These are phyloP conservation scores for Neurospora sp. DNA, from an alignment of 2,329 filamentous ascomycete genomes.

Conservation along the genomic window DNA sequence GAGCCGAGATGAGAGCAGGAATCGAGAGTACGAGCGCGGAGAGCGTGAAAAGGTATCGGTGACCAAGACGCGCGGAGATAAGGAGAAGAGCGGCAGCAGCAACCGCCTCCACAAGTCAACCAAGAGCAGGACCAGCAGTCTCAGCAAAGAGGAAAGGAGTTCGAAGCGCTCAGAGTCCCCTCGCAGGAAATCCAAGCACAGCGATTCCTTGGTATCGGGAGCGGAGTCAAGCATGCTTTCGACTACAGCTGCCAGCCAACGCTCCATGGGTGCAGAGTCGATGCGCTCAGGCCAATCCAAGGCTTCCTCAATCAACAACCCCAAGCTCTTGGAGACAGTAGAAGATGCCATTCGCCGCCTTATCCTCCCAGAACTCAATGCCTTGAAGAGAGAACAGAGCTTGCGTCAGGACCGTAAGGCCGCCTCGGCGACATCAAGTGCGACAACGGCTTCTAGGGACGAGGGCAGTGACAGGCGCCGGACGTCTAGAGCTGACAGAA, in stretches of 20 bases:
- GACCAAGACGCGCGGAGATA: slow-evolving; percentile 25
- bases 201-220: slow-evolving; percentile 42
- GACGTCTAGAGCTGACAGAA: slow-evolving; percentile 47
- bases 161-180: slow-evolving; percentile 34
- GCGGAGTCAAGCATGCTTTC: slow-evolving; percentile 46
- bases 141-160: slow-evolving; percentile 39
- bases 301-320: slow-evolving; percentile 77
- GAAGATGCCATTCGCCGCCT: slow-evolving; percentile 86
- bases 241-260: slow-evolving; percentile 44
- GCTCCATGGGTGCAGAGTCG: slow-evolving; percentile 45
- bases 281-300: slow-evolving; percentile 39
- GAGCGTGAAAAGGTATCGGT: slow-evolving; percentile 12
- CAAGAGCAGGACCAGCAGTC: slow-evolving; percentile 41
- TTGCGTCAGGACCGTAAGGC: slow-evolving; percentile 58
- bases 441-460: slow-evolving; percentile 43
- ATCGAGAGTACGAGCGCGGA: slow-evolving; percentile 28
- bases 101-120: slow-evolving; percentile 38
- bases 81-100: slow-evolving; percentile 28
- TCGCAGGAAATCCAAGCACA: slow-evolving; percentile 32
- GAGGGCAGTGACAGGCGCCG: slow-evolving; percentile 53
- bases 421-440: slow-evolving; percentile 49
- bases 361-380: slow-evolving; percentile 84
- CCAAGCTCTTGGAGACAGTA: slow-evolving; percentile 79
- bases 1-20: slow-evolving; percentile 32
- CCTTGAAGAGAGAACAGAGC: slow-evolving; percentile 82